These are phyloP conservation scores for Melampsora americana DNA, from an alignment of 1,284 basidiomycete species.

Conservation along the genomic window DNA sequence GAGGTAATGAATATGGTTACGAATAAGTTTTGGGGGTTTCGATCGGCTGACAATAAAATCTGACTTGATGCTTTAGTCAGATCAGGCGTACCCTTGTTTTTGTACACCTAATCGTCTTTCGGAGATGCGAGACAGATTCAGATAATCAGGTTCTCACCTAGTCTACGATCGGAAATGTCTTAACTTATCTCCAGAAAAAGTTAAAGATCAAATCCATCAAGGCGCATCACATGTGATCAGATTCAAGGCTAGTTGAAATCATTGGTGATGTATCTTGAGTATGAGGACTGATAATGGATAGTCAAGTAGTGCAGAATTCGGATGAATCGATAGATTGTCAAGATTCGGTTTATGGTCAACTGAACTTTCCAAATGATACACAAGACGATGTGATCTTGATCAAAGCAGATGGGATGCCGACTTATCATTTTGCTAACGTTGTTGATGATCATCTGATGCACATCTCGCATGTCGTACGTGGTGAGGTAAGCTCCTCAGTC, in stretches of 20 bases:
- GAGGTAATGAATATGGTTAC: slow-evolving; percentile 60
- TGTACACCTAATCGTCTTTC: slow-evolving; percentile 70
- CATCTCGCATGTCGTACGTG: slow-evolving; percentile 89
- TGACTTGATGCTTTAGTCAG: slow-evolving; percentile 60
- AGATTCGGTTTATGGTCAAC: slow-evolving; percentile 61
- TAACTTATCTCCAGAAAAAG: slow-evolving; percentile 79
- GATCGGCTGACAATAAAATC: neutral
- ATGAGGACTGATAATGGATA: slow-evolving; percentile 56
- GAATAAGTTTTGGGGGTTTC: neutral
- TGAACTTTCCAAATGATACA: slow-evolving; percentile 61
- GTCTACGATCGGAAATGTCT: slow-evolving; percentile 83
- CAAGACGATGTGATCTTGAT: slow-evolving; percentile 86
- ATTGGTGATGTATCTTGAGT: slow-evolving; percentile 48
- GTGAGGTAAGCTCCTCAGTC: slow-evolving; percentile 66
- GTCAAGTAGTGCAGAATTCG: slow-evolving; percentile 62
- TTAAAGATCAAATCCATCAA: slow-evolving; percentile 66
- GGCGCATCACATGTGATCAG: slow-evolving; percentile 79
- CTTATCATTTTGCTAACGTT: slow-evolving; percentile 92
- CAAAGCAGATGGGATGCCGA: slow-evolving; percentile 89
- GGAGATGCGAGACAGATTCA: slow-evolving; percentile 66
- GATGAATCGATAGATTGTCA: slow-evolving; percentile 7
- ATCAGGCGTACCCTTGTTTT: slow-evolving; percentile 92
- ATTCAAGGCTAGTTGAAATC: slow-evolving; percentile 66
- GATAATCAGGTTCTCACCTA: slow-evolving; percentile 67
- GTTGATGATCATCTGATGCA: slow-evolving; percentile 95